These are phyloP conservation scores for Penicillium lividum DNA, from an alignment of 495 filamentous ascomycete genomes.

Conservation along the genomic window DNA sequence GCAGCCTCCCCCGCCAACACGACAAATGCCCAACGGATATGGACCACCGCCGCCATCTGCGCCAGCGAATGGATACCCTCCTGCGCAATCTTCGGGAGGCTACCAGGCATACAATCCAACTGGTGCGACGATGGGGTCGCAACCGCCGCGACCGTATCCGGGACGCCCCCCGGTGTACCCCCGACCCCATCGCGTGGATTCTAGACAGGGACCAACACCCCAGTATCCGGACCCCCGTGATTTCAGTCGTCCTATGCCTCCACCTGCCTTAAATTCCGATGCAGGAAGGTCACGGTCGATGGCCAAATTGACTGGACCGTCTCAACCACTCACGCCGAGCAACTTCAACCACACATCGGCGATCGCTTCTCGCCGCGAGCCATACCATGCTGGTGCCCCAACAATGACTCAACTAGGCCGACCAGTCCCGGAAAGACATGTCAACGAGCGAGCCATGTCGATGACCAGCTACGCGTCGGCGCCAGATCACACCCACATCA, in stretches of 20 bases:
- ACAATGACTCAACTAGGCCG: constrained; percentile 83
- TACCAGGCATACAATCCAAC: constrained; percentile 46
- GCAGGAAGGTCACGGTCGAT: constrained; percentile 76
- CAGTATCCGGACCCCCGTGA: constrained; percentile 53
- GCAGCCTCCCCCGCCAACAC: constrained; percentile 57
- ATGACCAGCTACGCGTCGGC: constrained; percentile 83
- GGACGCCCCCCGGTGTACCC: constrained; percentile 58
- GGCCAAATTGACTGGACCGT: constrained; percentile 65
- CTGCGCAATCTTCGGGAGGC: constrained; percentile 38
- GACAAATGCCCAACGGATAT: constrained; percentile 57
- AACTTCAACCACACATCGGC: constrained; percentile 68
- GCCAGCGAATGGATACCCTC: constrained; percentile 40
- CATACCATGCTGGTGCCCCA: constrained; percentile 62
- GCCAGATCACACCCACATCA: constrained; percentile 79
- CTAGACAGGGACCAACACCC: constrained; percentile 60
- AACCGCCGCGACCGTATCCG: constrained; percentile 63
- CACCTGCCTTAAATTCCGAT: constrained; percentile 79
- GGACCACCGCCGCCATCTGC: constrained; percentile 40
- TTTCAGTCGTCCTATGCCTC: constrained; percentile 51
- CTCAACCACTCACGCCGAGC: constrained; percentile 58
- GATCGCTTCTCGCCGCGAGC: constrained; percentile 73
- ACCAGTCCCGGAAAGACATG: constrained; percentile 84
- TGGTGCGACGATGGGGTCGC: constrained; percentile 60
- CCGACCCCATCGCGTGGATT: constrained; percentile 68
- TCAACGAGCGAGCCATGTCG: constrained; percentile 88